A percentile compares a stretch with the other conserved stretches of the same genome.
Conservation (phyloP, 1,139 yeast species). For the Debaryomyces psychrophilus region DNA sequence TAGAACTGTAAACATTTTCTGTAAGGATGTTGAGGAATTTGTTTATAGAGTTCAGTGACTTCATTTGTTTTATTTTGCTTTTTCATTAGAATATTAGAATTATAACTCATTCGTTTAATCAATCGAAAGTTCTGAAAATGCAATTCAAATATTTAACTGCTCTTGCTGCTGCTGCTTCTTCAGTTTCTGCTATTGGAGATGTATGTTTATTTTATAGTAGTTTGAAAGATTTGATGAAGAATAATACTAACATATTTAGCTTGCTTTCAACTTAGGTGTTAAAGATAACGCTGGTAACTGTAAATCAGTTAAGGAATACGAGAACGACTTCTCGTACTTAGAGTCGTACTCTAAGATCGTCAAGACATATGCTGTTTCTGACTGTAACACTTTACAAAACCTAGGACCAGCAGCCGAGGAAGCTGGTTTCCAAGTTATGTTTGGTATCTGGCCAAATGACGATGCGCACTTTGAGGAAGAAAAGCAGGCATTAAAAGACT, state of each 20-base stretch:
- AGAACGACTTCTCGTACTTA: slow-evolving; percentile 60
- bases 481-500: slow-evolving; percentile 63
- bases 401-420: slow-evolving; percentile 85
- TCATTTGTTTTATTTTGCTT: background rate
- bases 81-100: slow-evolving; percentile 1
- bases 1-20: slow-evolving; percentile 8
- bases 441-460: slow-evolving; percentile 92
- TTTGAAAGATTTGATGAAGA: background rate
- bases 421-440: slow-evolving; percentile 70
- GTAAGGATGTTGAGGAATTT: slow-evolving; percentile 6
- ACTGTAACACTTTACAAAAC: slow-evolving; percentile 80
- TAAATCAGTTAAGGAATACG: slow-evolving; percentile 70
- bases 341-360: slow-evolving; percentile 60
- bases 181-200: slow-evolving; percentile 48
- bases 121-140: slow-evolving; percentile 25
- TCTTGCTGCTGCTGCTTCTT: slow-evolving; percentile 39
- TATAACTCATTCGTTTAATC: slow-evolving; percentile 18
- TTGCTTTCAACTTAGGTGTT: slow-evolving; percentile 84
- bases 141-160: slow-evolving; percentile 44
- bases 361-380: slow-evolving; percentile 84
- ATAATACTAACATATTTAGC: slow-evolving; percentile 34
- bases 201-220: slow-evolving; percentile 31
- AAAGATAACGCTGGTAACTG: slow-evolving; percentile 69
- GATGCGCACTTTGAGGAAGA: slow-evolving; percentile 72
- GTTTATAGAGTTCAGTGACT: slow-evolving; percentile 4